phyloP scores from a whole-genome alignment of 148 eudicot genomes.

The Salicornia ramosissima region DNA sequence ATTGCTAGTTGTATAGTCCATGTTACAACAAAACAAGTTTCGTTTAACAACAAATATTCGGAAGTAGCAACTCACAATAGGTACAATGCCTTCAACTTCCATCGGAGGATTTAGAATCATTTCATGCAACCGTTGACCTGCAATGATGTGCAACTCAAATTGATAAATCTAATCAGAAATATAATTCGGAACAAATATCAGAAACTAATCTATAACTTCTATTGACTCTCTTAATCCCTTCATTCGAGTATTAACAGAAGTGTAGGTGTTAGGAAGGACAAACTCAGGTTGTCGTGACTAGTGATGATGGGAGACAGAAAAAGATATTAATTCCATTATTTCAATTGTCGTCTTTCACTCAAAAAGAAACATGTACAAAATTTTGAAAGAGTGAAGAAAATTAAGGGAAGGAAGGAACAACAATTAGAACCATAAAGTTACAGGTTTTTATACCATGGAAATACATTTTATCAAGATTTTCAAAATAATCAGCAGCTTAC shows the following conservation, averaged over 20 bases:
- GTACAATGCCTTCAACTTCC: conserved; percentile 45
- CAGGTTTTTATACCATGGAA: neutral
- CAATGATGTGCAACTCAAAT: neutral
- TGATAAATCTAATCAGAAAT: neutral
- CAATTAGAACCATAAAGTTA: neutral
- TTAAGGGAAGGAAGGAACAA: neutral
- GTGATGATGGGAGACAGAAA: neutral
- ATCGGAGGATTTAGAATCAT: conserved; percentile 72
- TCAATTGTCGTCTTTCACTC: neutral
- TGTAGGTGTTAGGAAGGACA: neutral
- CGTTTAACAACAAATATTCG: neutral
- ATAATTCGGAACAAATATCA: too few species aligned
- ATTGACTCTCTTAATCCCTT: neutral
- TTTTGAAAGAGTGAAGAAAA: too few species aligned
- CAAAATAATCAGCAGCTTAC: conserved; percentile 29
- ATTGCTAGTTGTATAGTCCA: neutral
- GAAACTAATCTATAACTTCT: neutral
- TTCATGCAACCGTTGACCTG: conserved; percentile 93
- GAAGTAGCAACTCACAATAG: conserved; percentile 50
- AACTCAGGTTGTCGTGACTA: neutral
- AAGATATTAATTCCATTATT: neutral
- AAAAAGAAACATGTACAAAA: neutral
- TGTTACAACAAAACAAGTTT: conserved; percentile 1
- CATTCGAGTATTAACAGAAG: neutral
- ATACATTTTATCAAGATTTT: neutral